Evolutionary conservation across 345 rosid species (phyloP).

Genomic region (Dipteronia sinensis): DNA sequence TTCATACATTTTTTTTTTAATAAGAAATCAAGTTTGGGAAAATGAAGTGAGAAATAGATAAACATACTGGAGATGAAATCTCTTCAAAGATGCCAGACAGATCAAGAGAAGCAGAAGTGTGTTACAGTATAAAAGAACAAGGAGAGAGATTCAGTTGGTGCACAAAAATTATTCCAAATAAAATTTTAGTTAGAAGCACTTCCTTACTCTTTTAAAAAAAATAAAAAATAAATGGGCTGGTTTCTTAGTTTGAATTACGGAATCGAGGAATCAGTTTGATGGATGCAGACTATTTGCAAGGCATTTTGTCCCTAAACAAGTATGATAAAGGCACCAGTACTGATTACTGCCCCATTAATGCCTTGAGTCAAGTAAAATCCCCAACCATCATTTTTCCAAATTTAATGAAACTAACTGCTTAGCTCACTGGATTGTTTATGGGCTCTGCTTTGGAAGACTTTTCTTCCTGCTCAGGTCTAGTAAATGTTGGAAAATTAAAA

Average conservation of each 20-base stretch:
- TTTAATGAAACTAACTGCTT: not conserved
- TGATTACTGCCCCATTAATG: not conserved
- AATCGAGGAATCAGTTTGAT: conserved; percentile 6
- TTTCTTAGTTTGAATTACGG: not conserved
- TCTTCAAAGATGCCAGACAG: not conserved
- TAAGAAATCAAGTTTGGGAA: not conserved
- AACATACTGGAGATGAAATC: not conserved
- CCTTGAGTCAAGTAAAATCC: not conserved
- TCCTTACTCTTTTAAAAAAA: not conserved
- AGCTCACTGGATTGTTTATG: not conserved
- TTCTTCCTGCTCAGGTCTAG: not conserved
- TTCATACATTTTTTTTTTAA: not conserved
- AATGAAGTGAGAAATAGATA: not conserved
- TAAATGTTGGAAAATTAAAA: not conserved
- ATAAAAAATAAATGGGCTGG: not conserved
- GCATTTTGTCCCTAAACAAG: not conserved
- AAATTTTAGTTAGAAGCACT: not conserved
- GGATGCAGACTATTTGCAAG: not conserved
- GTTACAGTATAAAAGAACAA: not conserved
- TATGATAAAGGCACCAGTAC: not conserved
- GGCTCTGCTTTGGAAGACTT: not conserved
- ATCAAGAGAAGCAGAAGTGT: not conserved
- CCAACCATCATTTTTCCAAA: not conserved
- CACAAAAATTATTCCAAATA: not conserved
- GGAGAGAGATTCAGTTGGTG: not conserved